Conservation (phyloP, 2,329 filamentous ascomycete genomes). For the Penicillium crustosum region DNA sequence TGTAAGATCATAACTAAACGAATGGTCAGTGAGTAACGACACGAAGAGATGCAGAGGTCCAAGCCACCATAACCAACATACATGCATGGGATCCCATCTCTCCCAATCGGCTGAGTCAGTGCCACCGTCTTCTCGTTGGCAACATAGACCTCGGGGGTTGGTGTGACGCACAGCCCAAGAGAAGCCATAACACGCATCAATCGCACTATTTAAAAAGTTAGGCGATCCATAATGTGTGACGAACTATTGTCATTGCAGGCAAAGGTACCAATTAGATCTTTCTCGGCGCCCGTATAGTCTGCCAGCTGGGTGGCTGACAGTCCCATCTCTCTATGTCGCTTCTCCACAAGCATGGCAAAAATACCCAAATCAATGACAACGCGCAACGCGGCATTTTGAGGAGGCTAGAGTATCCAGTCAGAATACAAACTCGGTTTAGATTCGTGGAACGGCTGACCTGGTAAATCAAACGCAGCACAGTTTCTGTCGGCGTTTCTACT, state of each 20-base stretch:
- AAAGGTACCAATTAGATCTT: constrained; percentile 31
- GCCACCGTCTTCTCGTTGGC: constrained; percentile 30
- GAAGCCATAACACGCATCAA: constrained; percentile 34
- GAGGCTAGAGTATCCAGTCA: constrained; percentile 25
- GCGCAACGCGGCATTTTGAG: constrained; percentile 36
- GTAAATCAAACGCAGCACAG: constrained; percentile 34
- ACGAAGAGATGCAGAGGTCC: background rate
- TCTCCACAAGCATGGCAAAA: constrained; percentile 28
- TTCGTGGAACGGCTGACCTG: constrained; percentile 26
- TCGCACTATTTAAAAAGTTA: constrained; percentile 22
- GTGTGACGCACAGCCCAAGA: constrained; percentile 28
- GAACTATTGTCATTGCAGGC: background rate
- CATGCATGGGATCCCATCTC: constrained; percentile 34
- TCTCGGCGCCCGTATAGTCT: constrained; percentile 29
- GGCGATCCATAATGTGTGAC: background rate
- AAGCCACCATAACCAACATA: constrained; percentile 13
- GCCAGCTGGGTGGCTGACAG: constrained; percentile 32
- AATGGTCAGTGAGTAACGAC: background rate
- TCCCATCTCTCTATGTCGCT: constrained; percentile 14
- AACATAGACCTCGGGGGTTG: constrained; percentile 23
- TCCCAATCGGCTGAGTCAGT: constrained; percentile 30
- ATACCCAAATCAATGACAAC: constrained; percentile 33
- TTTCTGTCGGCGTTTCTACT: constrained; percentile 36
- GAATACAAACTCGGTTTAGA: background rate
- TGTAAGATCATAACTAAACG: constrained; percentile 27